Conservation (phyloP, 306 rosid species). For the Quercus berberidifolia region DNA sequence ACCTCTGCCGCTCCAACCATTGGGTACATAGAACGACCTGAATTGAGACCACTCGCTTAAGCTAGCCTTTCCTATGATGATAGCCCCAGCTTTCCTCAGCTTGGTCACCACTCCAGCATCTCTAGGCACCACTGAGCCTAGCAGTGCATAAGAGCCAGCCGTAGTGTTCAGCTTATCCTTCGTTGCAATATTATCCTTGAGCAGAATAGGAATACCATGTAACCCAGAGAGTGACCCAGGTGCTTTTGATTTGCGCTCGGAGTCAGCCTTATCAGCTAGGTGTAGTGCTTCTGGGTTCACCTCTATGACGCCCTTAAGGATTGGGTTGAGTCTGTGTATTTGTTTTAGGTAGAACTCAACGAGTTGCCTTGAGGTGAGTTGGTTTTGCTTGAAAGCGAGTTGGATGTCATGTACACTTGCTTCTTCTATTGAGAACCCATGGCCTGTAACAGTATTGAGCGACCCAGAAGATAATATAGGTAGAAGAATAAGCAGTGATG, state of each 20-base stretch:
- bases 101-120: no score
- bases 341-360: slow-evolving; percentile 39
- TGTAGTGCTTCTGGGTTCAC: slow-evolving; percentile 46
- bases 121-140: slow-evolving; percentile 26
- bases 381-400: slow-evolving; percentile 35
- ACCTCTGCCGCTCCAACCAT: slow-evolving; percentile 44
- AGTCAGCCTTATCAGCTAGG: slow-evolving; percentile 46
- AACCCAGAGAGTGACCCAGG: slow-evolving; percentile 1
- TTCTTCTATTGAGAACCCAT: slow-evolving; percentile 24
- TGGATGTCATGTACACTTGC: slow-evolving; percentile 40
- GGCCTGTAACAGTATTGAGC: background rate
- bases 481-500: slow-evolving; percentile 22
- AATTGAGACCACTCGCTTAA: slow-evolving; percentile 46
- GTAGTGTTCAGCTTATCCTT: slow-evolving; percentile 58
- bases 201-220: slow-evolving; percentile 58
- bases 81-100: no score
- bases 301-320: slow-evolving; percentile 42
- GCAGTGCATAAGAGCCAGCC: slow-evolving; percentile 53
- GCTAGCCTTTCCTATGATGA: slow-evolving; percentile 34
- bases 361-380: slow-evolving; percentile 38
- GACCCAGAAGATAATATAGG: background rate
- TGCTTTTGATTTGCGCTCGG: background rate
- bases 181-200: slow-evolving; percentile 58
- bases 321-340: slow-evolving; percentile 33
- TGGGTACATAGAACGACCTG: slow-evolving; percentile 27